Conservation (phyloP, 257 asterid species). For the Nicotiana undulata region DNA sequence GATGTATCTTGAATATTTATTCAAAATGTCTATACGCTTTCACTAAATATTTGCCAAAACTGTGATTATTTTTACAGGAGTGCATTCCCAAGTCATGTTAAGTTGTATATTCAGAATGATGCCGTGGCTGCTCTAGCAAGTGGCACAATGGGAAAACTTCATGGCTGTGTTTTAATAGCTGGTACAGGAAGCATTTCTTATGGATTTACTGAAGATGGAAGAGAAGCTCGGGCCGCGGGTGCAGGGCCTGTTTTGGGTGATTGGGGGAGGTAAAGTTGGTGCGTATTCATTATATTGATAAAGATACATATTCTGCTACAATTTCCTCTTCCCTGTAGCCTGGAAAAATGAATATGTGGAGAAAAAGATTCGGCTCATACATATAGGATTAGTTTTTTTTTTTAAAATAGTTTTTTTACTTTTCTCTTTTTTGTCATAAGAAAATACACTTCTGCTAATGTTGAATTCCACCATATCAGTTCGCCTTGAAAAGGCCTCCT, state of each 20-base stretch:
- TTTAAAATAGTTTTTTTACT: not conserved
- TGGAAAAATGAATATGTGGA: not conserved
- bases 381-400: not conserved
- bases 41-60: not conserved
- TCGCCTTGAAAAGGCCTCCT: not conserved
- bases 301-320: not conserved
- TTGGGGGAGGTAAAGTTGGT: conserved; percentile 85
- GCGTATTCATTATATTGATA: conserved; percentile 4
- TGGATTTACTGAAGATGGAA: conserved; percentile 90
- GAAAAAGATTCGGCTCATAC: not conserved
- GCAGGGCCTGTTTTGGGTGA: conserved; percentile 97
- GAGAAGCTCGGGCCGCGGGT: conserved; percentile 95
- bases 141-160: conserved; percentile 92
- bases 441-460: not conserved
- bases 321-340: not conserved
- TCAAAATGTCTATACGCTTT: not conserved
- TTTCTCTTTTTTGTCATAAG: not conserved
- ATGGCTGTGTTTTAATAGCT: conserved; percentile 89
- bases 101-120: conserved; percentile 74
- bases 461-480: not conserved
- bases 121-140: conserved; percentile 99
- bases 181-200: conserved; percentile 96
- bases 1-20: not conserved
- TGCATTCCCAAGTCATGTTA: conserved; percentile 56
- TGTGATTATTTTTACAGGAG: conserved; percentile 35